Evolutionary conservation across 345 rosid genomes (phyloP).

Genomic region (Dipteronia sinensis): DNA sequence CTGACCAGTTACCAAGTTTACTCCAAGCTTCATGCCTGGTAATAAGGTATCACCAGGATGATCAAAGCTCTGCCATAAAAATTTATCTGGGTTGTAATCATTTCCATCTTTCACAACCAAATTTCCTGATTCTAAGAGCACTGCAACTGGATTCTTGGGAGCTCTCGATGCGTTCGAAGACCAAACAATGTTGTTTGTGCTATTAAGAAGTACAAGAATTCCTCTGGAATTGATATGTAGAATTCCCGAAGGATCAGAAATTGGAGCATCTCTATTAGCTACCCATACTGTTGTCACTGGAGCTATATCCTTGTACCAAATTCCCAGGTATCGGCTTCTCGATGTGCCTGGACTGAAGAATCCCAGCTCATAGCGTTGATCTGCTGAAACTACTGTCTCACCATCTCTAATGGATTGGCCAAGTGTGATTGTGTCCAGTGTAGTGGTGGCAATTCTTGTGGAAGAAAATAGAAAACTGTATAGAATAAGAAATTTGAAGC

Average conservation of each 20-base stretch:
- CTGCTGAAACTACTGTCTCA: conserved; percentile 12
- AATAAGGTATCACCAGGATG: conserved; percentile 24
- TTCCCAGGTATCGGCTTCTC: conserved; percentile 20
- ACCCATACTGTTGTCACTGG: background rate
- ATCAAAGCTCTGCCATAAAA: conserved; percentile 28
- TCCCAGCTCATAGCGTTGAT: background rate
- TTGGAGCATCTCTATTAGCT: background rate
- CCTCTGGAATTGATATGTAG: background rate
- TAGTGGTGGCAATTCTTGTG: background rate
- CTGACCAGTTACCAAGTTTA: background rate
- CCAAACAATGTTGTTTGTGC: background rate
- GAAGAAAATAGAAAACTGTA: background rate
- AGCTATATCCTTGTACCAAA: conserved; percentile 14
- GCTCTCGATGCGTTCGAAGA: background rate
- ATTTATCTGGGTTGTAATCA: background rate
- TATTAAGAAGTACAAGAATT: background rate
- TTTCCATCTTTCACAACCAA: background rate
- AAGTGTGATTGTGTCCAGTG: background rate
- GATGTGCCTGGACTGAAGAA: background rate
- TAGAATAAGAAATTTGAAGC: background rate
- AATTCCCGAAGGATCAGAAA: background rate
- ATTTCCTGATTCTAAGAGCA: background rate
- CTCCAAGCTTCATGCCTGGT: conserved; percentile 22
- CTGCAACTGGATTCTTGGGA: background rate
- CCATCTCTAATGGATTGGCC: conserved; percentile 5